phyloP scores from a whole-genome alignment of 495 filamentous ascomycete genomes.

The Neurospora pannonica region DNA sequence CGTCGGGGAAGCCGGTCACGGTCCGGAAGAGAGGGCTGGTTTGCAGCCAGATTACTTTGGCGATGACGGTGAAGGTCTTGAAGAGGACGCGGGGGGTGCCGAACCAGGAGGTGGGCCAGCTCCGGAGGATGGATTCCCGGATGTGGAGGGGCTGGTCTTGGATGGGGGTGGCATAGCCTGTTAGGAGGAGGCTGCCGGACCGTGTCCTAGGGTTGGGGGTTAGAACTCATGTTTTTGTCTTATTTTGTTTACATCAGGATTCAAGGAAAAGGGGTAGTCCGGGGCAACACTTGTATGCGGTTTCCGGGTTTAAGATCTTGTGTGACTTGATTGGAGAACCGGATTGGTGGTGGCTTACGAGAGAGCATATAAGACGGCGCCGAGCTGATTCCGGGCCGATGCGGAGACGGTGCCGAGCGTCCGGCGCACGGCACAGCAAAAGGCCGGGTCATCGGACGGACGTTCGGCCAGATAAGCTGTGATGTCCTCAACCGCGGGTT shows the following conservation, averaged over 20 bases:
- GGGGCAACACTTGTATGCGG: background rate
- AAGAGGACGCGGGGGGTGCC: slow-evolving; percentile 46
- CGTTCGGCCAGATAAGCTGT: slow-evolving; percentile 25
- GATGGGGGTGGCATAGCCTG: slow-evolving; percentile 52
- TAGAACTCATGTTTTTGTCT: background rate
- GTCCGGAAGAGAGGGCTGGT: slow-evolving; percentile 47
- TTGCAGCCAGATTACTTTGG: slow-evolving; percentile 49
- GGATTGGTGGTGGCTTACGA: slow-evolving; percentile 6
- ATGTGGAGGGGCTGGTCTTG: slow-evolving; percentile 51
- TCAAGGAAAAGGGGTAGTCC: background rate
- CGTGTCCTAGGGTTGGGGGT: slow-evolving; percentile 42
- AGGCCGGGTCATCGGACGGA: slow-evolving; percentile 16
- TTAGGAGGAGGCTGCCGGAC: slow-evolving; percentile 58
- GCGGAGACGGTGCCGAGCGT: slow-evolving; percentile 16
- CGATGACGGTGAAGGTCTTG: slow-evolving; percentile 46
- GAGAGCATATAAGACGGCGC: slow-evolving; percentile 17
- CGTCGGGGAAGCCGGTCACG: slow-evolving; percentile 53
- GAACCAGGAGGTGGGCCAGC: slow-evolving; percentile 51
- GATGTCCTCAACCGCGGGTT: slow-evolving; percentile 20
- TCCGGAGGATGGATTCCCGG: slow-evolving; percentile 50
- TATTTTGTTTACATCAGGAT: background rate
- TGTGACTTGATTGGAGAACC: background rate
- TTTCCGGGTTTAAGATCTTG: background rate
- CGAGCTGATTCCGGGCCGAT: slow-evolving; percentile 18
- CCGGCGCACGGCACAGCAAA: slow-evolving; percentile 13